These are phyloP conservation scores for Metschnikowia gruessii DNA, from an alignment of 805 yeast genomes.

Conservation along the genomic window DNA sequence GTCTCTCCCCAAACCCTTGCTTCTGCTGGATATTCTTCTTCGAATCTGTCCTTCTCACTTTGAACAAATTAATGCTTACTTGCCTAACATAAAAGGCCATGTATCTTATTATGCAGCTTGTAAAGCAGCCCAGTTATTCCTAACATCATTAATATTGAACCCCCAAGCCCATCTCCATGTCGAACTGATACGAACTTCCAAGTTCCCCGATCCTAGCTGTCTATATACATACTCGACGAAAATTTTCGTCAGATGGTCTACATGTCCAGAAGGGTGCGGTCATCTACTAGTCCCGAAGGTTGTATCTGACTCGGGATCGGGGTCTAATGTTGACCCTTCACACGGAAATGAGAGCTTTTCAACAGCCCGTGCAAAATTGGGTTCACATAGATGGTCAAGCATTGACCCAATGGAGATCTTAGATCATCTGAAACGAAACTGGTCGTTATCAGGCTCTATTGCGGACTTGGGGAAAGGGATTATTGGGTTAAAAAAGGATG, in stretches of 20 bases:
- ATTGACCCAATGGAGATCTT: constrained; percentile 27
- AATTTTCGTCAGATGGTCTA: constrained; percentile 54
- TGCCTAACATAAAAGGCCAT: constrained; percentile 57
- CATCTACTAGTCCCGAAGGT: constrained; percentile 32
- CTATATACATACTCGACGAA: constrained; percentile 46
- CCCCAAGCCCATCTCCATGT: constrained; percentile 55
- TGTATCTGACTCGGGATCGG: neutral
- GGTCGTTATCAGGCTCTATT: constrained; percentile 25
- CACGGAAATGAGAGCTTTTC: constrained; percentile 17
- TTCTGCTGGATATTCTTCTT: constrained; percentile 48
- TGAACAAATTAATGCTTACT: constrained; percentile 41
- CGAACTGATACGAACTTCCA: constrained; percentile 37
- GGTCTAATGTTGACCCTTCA: constrained; percentile 1
- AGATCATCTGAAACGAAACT: constrained; percentile 12
- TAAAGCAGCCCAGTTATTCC: constrained; percentile 52
- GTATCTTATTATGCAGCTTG: constrained; percentile 54
- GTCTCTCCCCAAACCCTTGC: constrained; percentile 41
- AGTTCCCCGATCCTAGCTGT: constrained; percentile 26
- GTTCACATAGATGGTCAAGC: constrained; percentile 41
- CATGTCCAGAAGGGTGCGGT: constrained; percentile 50
- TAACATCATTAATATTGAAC: constrained; percentile 55
- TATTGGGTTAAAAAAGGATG: constrained; percentile 30
- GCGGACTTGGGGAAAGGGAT: constrained; percentile 32
- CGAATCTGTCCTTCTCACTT: constrained; percentile 55
- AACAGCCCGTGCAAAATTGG: constrained; percentile 40